A percentile compares a stretch with the other conserved stretches of the same genome.
phyloP scores from a whole-genome alignment of 1,139 yeast genomes.

The Debaryomyces coudertii region DNA sequence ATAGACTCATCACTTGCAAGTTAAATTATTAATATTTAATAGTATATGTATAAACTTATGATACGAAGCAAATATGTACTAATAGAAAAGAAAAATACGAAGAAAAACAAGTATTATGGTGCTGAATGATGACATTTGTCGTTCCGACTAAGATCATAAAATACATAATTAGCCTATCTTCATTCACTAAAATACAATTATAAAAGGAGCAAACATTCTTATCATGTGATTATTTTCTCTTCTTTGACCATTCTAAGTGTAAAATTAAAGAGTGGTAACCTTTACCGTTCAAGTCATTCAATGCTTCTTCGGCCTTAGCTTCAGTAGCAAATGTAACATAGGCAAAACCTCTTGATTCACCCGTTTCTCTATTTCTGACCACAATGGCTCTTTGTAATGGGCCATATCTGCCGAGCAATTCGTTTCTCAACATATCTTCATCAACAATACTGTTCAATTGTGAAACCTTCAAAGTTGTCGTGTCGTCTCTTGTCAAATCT shows the following conservation, averaged over 20 bases:
- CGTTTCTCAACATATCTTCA: conserved; percentile 78
- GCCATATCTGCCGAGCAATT: conserved; percentile 72
- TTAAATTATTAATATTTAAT: background rate
- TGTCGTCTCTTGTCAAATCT: conserved; percentile 69
- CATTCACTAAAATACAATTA: conserved; percentile 9
- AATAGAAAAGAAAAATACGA: conserved; percentile 3
- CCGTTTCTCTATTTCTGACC: conserved; percentile 91
- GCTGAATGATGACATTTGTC: background rate
- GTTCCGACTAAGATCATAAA: background rate
- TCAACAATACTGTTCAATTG: conserved; percentile 86
- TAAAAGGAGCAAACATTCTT: background rate
- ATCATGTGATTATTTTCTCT: conserved; percentile 27
- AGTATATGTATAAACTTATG: conserved; percentile 7
- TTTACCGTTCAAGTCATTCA: conserved; percentile 80
- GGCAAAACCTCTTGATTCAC: conserved; percentile 96
- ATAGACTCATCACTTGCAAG: background rate
- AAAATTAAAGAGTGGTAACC: conserved; percentile 92
- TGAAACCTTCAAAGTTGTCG: conserved; percentile 86
- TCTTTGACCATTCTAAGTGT: conserved; percentile 68
- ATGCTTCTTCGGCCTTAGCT: conserved; percentile 73
- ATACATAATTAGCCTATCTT: conserved; percentile 6
- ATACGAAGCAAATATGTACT: conserved; percentile 6
- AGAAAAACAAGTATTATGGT: background rate
- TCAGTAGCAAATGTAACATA: conserved; percentile 82
- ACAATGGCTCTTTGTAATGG: conserved; percentile 80